Evolutionary conservation across 495 filamentous ascomycete species (phyloP).

Genomic region (Penicillium daleae): DNA sequence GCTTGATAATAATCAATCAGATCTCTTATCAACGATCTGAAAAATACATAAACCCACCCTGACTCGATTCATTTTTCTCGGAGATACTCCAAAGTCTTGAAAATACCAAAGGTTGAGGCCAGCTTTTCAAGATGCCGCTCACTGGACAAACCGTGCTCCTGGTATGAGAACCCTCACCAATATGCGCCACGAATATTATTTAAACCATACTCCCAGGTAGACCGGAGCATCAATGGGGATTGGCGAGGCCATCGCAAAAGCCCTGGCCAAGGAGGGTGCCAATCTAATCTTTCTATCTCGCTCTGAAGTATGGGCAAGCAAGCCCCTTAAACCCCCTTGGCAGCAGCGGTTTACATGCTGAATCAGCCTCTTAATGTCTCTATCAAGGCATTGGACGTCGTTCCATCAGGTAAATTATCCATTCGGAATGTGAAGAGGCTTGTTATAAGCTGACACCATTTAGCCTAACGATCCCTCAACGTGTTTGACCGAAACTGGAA

Average conservation of each 20-base stretch:
- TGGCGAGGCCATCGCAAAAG: slow-evolving; percentile 17
- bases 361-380: slow-evolving; percentile 29
- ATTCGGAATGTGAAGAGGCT: not conserved
- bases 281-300: slow-evolving; percentile 16
- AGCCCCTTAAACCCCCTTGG: too few relatives aligned
- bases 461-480: slow-evolving; percentile 32
- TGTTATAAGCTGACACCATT: not conserved
- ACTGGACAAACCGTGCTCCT: not conserved
- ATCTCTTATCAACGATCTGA: not conserved
- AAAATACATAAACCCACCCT: not conserved
- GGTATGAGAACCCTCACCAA: not conserved
- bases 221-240: slow-evolving; percentile 25
- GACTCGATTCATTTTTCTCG: not conserved
- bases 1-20: not conserved
- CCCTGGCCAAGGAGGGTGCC: slow-evolving; percentile 9
- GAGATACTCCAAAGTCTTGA: not conserved
- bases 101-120: not conserved
- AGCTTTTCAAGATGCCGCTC: slow-evolving; percentile 1
- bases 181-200: not conserved
- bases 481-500: slow-evolving; percentile 35
- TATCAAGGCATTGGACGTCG: slow-evolving; percentile 43
- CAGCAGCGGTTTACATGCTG: slow-evolving; percentile 40
- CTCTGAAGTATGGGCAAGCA: slow-evolving; percentile 9
- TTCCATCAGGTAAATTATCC: slow-evolving; percentile 30
- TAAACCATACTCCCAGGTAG: slow-evolving; percentile 6